Evolutionary conservation across 2,329 filamentous ascomycete species (phyloP), one percentile per base, ranked within the genome.

Genomic region (Phaeophleospora eucalypticola): DNA sequence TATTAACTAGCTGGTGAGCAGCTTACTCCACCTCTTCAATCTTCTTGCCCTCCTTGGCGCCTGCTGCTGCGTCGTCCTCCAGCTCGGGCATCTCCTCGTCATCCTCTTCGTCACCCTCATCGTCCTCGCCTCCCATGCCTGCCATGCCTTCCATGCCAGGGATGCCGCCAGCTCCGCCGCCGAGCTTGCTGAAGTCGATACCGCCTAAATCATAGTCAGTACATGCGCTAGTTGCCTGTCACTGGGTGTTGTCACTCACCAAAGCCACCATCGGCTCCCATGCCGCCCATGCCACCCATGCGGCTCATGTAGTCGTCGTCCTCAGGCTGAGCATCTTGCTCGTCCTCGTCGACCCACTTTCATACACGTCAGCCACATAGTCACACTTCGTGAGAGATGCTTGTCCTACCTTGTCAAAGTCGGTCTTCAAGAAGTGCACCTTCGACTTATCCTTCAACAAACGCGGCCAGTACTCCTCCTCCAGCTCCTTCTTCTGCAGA

Each of bases 401-500:
- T 35, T 16, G 4, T 32, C 14, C 24, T 68, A 85, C 82, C 86
- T 95, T 96, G 77, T 96, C 90, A 63, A 98, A 98, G 75, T 98
- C 86, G 57, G 93, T 97, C 84, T 95, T 95, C 65, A 98, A 74
- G 81, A 89, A 98, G 75, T 97, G 93, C 45, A 87, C 75, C 78
- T 89, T 95, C 79, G 88, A 85, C 59, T 76, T 71, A 51, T 91
- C 87, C 83, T 96, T 96, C 68, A 96, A 79, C 64, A 98, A 80
- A 56, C 93, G 83, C 54, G 90, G 90, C 93, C 93, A 98, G 81
- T 85, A 97, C 72, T 93, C 89, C 65, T 89, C 82, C 73, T 89
- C 87, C 57, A 93, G 79, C 66, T 95, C 89, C 84, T 96, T 96
- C 87, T 98, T 98, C 73, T 88, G 82, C 70, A 98, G 80, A 68